Conservation (phyloP, 768 basidiomycete genomes). For the Mycena filopes region DNA sequence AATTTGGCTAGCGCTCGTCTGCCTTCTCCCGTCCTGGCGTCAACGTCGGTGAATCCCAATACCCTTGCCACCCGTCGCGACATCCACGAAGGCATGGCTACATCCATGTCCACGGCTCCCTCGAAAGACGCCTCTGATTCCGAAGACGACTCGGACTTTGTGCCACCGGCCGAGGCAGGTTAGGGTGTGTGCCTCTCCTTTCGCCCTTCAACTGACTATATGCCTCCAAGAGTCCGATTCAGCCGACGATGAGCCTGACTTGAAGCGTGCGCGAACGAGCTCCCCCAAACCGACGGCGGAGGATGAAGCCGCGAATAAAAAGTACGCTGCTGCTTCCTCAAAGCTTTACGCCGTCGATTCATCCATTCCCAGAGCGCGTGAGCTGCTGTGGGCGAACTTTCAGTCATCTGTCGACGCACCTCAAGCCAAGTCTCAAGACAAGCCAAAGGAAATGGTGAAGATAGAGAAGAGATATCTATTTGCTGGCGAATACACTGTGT, state of each 20-base stretch:
- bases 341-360: slow-evolving; percentile 14
- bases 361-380: slow-evolving; percentile 58
- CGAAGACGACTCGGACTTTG: slow-evolving; percentile 78
- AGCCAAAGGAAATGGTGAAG: slow-evolving; percentile 62
- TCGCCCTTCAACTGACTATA: background rate
- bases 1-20: too few relatives aligned
- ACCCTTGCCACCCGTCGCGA: too few relatives aligned
- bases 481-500: slow-evolving; percentile 83
- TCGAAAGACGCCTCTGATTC: slow-evolving; percentile 56
- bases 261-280: slow-evolving; percentile 47
- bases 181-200: background rate
- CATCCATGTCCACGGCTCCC: slow-evolving; percentile 21
- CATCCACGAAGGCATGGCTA: too few relatives aligned
- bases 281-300: slow-evolving; percentile 41
- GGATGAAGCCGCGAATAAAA: slow-evolving; percentile 56
- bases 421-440: slow-evolving; percentile 31
- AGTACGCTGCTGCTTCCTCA: slow-evolving; percentile 42
- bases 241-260: slow-evolving; percentile 50
- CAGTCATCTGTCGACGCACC: slow-evolving; percentile 64
- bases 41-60: too few relatives aligned
- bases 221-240: slow-evolving; percentile 47
- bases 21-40: too few relatives aligned
- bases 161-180: slow-evolving; percentile 62
- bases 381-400: slow-evolving; percentile 75
- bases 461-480: slow-evolving; percentile 77